Evolutionary conservation across 139 green algal species (phyloP).

Genomic region (Gonium pectorale): DNA sequence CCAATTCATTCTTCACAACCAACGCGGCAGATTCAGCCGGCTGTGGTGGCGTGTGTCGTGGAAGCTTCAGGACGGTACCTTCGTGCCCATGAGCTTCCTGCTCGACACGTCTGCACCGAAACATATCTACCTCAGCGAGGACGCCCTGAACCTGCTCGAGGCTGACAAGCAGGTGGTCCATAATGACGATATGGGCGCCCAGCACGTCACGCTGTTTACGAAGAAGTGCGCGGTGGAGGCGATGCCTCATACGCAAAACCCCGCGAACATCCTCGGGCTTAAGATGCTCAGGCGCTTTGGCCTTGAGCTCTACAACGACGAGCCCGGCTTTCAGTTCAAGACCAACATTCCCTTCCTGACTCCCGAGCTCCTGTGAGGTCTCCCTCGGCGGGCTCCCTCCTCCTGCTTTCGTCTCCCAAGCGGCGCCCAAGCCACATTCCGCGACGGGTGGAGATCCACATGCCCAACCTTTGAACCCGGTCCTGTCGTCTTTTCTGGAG

Average conservation of each 20-base stretch:
- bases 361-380: too few relatives aligned
- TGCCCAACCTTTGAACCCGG: too few relatives aligned
- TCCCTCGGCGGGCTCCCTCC: too few relatives aligned
- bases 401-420: too few relatives aligned
- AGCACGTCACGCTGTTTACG: slow-evolving; percentile 2
- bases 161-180: background rate
- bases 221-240: background rate
- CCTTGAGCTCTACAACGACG: background rate
- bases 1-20: background rate
- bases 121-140: background rate
- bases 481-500: too few relatives aligned
- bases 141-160: background rate
- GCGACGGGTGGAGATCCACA: too few relatives aligned
- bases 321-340: background rate
- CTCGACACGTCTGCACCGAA: slow-evolving; percentile 15
- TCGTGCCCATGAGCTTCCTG: background rate
- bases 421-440: too few relatives aligned
- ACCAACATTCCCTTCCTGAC: background rate
- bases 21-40: too few relatives aligned
- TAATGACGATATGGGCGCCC: background rate
- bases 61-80: background rate
- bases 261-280: slow-evolving; percentile 15
- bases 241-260: too few relatives aligned
- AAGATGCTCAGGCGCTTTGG: slow-evolving; percentile 10
- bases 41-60: background rate